A percentile compares a stretch with the other conserved stretches of the same genome.
Evolutionary conservation across 176 grass and related monocot species (phyloP).

Genomic region (bread wheat (Triticum aestivum)): DNA sequence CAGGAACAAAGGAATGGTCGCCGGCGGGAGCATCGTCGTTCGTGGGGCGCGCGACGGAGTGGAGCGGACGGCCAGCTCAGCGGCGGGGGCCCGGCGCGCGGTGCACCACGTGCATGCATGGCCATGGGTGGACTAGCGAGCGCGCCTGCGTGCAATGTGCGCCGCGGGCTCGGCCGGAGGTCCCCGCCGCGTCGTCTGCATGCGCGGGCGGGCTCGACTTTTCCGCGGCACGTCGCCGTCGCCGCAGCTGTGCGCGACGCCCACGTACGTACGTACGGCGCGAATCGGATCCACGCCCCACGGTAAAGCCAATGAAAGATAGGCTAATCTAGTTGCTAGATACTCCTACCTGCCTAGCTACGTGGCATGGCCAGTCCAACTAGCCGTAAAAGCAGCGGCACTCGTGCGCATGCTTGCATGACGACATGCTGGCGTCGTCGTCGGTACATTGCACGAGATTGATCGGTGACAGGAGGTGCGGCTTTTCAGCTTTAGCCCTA

Average conservation of each 20-base stretch:
- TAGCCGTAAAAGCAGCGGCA: neutral
- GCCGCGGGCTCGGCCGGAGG: neutral
- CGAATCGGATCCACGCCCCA: neutral
- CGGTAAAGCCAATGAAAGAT: neutral
- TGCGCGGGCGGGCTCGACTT: neutral
- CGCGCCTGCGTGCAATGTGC: neutral
- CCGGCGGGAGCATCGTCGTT: neutral
- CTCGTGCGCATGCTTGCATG: constrained; percentile 15
- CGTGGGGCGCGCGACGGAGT: neutral
- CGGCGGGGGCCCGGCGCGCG: neutral
- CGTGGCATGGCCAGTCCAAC: neutral
- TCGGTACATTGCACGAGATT: neutral
- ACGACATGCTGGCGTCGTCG: neutral
- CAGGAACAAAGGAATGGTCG: neutral
- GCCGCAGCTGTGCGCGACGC: constrained; percentile 20
- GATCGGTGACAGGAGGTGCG: neutral
- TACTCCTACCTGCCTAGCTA: neutral
- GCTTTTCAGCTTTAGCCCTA: neutral
- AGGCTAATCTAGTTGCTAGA: neutral
- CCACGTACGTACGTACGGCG: neutral
- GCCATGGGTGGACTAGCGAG: neutral
- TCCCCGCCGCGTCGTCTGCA: neutral
- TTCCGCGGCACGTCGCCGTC: constrained; percentile 5
- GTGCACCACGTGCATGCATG: neutral
- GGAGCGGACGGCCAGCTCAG: neutral